Percentiles rank a stretch among this genome's conserved stretches.
Evolutionary conservation across 768 basidiomycete species (phyloP).

Genomic region (Mycena metata): DNA sequence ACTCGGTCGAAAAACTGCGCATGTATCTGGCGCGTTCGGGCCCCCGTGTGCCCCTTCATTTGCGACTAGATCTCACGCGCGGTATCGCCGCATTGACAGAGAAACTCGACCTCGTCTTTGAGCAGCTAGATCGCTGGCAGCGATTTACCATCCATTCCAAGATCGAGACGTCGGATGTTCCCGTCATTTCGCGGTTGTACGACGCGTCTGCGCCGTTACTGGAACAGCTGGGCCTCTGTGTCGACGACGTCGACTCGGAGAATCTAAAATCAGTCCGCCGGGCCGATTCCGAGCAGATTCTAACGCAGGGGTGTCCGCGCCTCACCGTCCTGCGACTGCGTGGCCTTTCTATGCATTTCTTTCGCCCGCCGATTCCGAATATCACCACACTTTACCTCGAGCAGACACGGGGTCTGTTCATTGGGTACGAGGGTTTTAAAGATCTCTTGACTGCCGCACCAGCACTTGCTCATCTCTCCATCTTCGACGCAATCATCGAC

Average conservation of each 20-base stretch:
- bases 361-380: conserved; percentile 51
- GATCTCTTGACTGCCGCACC: conserved; percentile 44
- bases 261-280: conserved; percentile 34
- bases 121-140: conserved; percentile 53
- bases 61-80: conserved; percentile 24
- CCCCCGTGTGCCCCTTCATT: conserved; percentile 6
- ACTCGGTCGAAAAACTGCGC: conserved; percentile 25
- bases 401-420: conserved; percentile 52
- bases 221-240: conserved; percentile 54
- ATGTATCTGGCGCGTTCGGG: conserved; percentile 34
- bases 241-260: conserved; percentile 47
- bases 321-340: conserved; percentile 59
- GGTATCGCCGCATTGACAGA: conserved; percentile 21
- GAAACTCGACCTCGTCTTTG: conserved; percentile 49
- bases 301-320: conserved; percentile 46
- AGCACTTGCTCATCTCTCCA: conserved; percentile 55
- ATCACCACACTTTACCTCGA: conserved; percentile 62
- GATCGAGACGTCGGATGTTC: conserved; percentile 43
- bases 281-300: conserved; percentile 41
- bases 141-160: conserved; percentile 49
- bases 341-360: conserved; percentile 57
- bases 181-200: conserved; percentile 49
- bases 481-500: conserved; percentile 59
- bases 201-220: conserved; percentile 49
- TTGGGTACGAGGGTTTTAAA: conserved; percentile 52